Base-by-base conservation (phyloP, 176 grass and related monocot genomes). In the Oryza glaberrima region DNA sequence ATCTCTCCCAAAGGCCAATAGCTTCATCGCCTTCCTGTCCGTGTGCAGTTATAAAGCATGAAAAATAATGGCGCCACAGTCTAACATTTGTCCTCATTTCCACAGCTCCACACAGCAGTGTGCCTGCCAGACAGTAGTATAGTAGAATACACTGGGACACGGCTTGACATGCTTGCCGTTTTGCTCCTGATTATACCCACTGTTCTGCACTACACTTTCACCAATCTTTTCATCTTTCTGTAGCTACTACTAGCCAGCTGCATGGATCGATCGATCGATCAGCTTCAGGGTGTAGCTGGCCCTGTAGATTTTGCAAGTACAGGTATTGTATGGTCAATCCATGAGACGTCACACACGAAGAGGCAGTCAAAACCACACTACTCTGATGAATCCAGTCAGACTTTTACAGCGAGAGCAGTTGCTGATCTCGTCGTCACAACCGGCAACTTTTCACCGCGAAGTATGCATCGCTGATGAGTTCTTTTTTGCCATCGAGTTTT, bases 51-150 rank as follows among this genome's bases (percentile, higher is more conserved):
- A 41, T 22, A 73, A 5, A 77, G 51, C 49, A 75, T 23, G 79
- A 28, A 49, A 16, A 20, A 12, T 11, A 58, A 88, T 70, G 43
- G 6, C 26, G 58, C 12, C 46, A 41, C 22, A 48, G 11, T 61
- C 23, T 11, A 75, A 16, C 87, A 84, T 80, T 69, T 84, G 61
- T 80, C 87, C 61, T 41, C 35, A 84, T 84, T 61, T 88, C 61
- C 23, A 41, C 51, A 72, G 65, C 46, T 38, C 65, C 17, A 45
- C 45, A 45, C 72, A 63, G 3, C 36, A 38, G 19, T 12, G n/a
- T 41, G 2, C 61, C 22, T 5, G 26, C 22, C 43, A 36, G 11
- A 26, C 34, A 68, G 69, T 34, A 43, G 20, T 36, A 35, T 7
- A n/a, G 51, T 7, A n/a, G 64, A 17, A 44, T 20, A 16, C 72